A percentile compares a stretch with the other conserved stretches of the same genome.
Evolutionary conservation across 2,329 filamentous ascomycete species (phyloP).

Genomic region (Lecanicillium sp.): DNA sequence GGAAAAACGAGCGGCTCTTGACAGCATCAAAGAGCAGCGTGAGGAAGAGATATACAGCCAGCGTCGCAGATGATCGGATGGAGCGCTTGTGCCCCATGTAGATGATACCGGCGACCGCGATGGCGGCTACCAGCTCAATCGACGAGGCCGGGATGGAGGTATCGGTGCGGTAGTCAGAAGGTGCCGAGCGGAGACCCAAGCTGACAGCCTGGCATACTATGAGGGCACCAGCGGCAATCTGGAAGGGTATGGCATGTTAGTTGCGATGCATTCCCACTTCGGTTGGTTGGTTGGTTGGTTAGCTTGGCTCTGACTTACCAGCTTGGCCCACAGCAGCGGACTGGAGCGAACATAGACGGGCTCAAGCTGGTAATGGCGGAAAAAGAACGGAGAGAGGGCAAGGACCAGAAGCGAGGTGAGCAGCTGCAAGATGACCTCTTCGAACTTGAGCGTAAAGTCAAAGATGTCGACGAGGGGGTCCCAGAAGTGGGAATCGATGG

Average conservation of each 20-base stretch:
- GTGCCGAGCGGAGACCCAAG: not conserved
- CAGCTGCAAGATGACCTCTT: not conserved
- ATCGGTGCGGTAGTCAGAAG: not conserved
- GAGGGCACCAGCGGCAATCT: not conserved
- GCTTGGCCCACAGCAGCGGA: not conserved
- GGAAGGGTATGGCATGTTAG: too few relatives aligned
- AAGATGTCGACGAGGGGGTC: not conserved
- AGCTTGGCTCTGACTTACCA: not conserved
- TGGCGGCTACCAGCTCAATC: not conserved
- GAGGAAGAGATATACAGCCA: conserved; percentile 26
- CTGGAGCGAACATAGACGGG: not conserved
- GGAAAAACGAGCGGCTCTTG: conserved; percentile 26
- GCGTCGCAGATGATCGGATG: conserved; percentile 25
- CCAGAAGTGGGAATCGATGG: not conserved
- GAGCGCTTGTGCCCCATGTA: conserved; percentile 26
- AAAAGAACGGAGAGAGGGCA: not conserved
- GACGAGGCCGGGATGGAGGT: not conserved
- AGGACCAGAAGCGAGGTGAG: not conserved
- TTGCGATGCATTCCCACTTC: too few relatives aligned
- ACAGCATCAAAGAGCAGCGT: conserved; percentile 28
- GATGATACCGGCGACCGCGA: not conserved
- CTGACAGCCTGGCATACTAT: not conserved
- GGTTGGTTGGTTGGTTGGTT: too few relatives aligned
- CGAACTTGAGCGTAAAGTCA: conserved; percentile 1
- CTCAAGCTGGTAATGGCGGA: not conserved